These are phyloP conservation scores for Dryas alaskensis DNA, from an alignment of 306 rosid genomes.

Conservation along the genomic window DNA sequence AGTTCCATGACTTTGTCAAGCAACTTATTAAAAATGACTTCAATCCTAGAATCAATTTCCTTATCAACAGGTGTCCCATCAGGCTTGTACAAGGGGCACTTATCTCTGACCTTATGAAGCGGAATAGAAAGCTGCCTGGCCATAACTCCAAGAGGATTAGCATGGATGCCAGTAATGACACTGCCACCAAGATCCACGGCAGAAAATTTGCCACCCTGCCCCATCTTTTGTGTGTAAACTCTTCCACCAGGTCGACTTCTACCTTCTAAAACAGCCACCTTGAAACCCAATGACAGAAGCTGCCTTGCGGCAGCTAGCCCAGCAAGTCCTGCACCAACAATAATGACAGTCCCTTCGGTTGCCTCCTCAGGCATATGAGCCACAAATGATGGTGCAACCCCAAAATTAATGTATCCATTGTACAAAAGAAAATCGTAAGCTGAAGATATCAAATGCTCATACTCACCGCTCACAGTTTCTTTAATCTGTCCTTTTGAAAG, in stretches of 20 bases:
- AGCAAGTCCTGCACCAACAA: constrained; percentile 91
- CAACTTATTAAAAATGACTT: constrained; percentile 67
- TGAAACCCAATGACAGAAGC: constrained; percentile 78
- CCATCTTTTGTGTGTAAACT: constrained; percentile 88
- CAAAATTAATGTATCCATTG: constrained; percentile 86
- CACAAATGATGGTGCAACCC: constrained; percentile 65
- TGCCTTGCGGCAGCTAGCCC: constrained; percentile 95
- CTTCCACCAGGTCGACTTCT: constrained; percentile 90
- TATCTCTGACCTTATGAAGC: constrained; percentile 86
- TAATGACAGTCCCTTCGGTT: constrained; percentile 62
- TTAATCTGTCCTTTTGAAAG: constrained; percentile 63
- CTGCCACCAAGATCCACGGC: constrained; percentile 88
- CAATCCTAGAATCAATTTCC: constrained; percentile 59
- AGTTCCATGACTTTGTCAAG: constrained; percentile 91
- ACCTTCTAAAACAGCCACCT: constrained; percentile 80
- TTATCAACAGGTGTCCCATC: constrained; percentile 66
- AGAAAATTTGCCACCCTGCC: constrained; percentile 55
- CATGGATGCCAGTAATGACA: constrained; percentile 90
- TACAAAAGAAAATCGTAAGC: constrained; percentile 73
- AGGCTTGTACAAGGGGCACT: constrained; percentile 83
- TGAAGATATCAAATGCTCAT: constrained; percentile 65
- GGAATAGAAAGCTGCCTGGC: constrained; percentile 94
- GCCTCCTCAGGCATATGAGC: constrained; percentile 59
- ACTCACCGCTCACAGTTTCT: constrained; percentile 78
- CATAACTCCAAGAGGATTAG: constrained; percentile 90